Conservation (phyloP, 75 land plant species). For the Cupressus sempervirens region DNA sequence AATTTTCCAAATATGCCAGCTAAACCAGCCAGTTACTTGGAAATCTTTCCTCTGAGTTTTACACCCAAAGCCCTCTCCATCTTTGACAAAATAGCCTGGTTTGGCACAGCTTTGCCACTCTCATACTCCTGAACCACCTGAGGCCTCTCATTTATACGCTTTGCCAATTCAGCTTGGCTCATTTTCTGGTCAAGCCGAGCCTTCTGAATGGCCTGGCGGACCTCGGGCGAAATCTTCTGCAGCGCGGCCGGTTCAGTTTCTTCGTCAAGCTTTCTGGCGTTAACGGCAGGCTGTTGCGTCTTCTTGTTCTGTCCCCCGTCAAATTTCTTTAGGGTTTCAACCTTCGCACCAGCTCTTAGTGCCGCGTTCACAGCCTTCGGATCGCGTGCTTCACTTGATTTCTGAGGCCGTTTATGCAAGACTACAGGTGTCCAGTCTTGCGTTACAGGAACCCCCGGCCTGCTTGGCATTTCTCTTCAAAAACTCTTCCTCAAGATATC, state of each 20-base stretch:
- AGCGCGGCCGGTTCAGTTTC: constrained; percentile 51
- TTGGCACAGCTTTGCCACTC: constrained; percentile 75
- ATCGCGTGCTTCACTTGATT: constrained; percentile 48
- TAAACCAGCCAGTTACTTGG: neutral
- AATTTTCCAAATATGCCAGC: too few species aligned
- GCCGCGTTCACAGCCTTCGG: constrained; percentile 68
- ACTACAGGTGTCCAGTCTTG: constrained; percentile 88
- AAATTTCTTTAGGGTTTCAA: constrained; percentile 46
- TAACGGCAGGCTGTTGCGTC: constrained; percentile 28
- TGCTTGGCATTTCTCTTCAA: constrained; percentile 36
- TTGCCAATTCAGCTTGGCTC: constrained; percentile 74
- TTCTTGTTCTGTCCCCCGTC: constrained; percentile 72
- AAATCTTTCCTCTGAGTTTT: constrained; percentile 40
- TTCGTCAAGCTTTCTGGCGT: constrained; percentile 67
- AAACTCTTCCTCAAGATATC: neutral
- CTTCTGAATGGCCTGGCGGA: constrained; percentile 52
- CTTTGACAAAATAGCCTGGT: constrained; percentile 64
- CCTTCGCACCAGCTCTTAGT: constrained; percentile 53
- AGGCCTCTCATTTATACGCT: constrained; percentile 70
- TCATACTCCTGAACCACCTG: constrained; percentile 88
- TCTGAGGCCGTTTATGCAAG: constrained; percentile 42
- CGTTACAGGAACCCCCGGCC: constrained; percentile 34
- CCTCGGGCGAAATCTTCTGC: constrained; percentile 42
- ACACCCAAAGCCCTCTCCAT: constrained; percentile 50
- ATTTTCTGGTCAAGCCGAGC: constrained; percentile 74